Conservation (phyloP, 257 asterid genomes). For the Przewalskia tangutica region DNA sequence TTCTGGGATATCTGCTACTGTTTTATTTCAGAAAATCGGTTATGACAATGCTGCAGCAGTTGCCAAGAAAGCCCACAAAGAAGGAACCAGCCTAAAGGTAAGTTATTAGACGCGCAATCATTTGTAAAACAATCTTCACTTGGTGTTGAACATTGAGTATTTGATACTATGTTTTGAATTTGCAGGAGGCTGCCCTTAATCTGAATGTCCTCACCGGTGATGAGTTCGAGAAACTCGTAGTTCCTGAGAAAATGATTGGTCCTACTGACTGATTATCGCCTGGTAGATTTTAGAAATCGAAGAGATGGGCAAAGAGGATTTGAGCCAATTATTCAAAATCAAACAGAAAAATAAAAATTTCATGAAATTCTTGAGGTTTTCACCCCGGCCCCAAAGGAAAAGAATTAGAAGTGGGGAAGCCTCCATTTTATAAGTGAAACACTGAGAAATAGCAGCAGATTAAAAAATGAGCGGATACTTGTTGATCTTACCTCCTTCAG, state of each 20-base stretch:
- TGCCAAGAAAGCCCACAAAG: slow-evolving; percentile 95
- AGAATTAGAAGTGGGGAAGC: neutral
- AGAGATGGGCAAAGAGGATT: neutral
- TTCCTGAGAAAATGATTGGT: slow-evolving; percentile 92
- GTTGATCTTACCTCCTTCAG: neutral
- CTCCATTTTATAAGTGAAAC: neutral
- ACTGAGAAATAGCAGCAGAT: neutral
- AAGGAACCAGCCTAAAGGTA: slow-evolving; percentile 85
- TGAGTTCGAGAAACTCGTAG: slow-evolving; percentile 75
- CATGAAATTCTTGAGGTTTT: neutral
- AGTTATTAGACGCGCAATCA: neutral
- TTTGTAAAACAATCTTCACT: neutral
- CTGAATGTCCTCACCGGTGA: slow-evolving; percentile 66
- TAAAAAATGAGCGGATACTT: no score
- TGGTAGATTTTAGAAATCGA: neutral
- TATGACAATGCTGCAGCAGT: slow-evolving; percentile 92
- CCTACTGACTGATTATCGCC: slow-evolving; percentile 35
- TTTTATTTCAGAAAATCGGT: slow-evolving; percentile 68
- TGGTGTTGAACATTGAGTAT: neutral
- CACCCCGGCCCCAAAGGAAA: neutral
- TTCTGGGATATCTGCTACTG: neutral
- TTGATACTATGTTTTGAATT: slow-evolving; percentile 1
- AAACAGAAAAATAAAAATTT: neutral
- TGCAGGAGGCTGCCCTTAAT: slow-evolving; percentile 78
- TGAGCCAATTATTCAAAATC: neutral